Base-by-base conservation (phyloP, 345 rosid genomes). In the Angophora floribunda region DNA sequence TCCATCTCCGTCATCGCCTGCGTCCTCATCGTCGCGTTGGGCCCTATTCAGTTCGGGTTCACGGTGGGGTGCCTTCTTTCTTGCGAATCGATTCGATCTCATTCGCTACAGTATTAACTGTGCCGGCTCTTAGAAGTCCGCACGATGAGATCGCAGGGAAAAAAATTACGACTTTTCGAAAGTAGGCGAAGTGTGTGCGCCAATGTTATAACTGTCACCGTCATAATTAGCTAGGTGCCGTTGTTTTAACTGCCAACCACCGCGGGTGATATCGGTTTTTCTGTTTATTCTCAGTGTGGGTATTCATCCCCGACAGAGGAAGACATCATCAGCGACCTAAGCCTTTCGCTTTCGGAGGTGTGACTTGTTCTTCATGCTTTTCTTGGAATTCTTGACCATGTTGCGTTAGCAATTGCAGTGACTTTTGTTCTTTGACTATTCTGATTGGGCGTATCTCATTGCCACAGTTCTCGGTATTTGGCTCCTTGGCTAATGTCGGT, bases 41-140 rank as follows among this genome's bases (percentile, higher is more conserved):
- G 98, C 30, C 97, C 97, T 11, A 91, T 96, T 90, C 96, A 95
- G 92, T 95, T 94, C 86, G 98, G 98, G 51, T 96, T 96, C 91
- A 96, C 97, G 16, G 95, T 96, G 91, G 51, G 63, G 41, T 28
- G 30, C 65, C 30, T 57, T 53, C 13, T 75, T 9, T 41, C 1
- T 41, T 21, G 49, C 49, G 82, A 19, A 75, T 19, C 26, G 82
- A 41, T 19, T 75, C 82, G 0, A 41, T 19, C 49, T 75, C 82
- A 1, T 75, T 75, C 82, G 7, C 19, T 75, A 41, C 7, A 6
- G 28, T 75, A 41, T 41, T 75, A 41, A 75, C 82, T 19, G 7
- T 41, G 49, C 82, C 49, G 41, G 26, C 82, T 41, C 49, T 75
- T 8, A 0, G 49, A 75, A 41, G 65, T 41, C 0, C 19, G 21